Base-by-base conservation (phyloP, 179 eudicot species). In the Spergularia azorica region DNA sequence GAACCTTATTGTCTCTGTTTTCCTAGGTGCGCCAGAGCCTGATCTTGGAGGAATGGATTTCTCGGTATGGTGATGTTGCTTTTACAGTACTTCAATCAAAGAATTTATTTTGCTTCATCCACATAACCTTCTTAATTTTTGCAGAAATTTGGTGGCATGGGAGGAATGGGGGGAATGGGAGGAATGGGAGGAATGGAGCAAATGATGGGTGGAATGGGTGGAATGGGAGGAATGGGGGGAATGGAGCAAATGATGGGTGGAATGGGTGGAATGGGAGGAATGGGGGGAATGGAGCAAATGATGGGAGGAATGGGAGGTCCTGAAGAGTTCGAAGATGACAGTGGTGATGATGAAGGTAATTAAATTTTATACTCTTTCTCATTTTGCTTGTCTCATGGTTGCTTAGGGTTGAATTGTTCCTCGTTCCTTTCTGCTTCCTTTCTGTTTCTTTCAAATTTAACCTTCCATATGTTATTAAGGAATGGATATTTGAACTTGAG, bases 1-100 rank as follows among this genome's bases (percentile, higher is more conserved):
- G 69, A 64, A 71, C 11, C 11, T 13, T n/a, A 1, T 21, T 55
- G 4, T 77, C 41, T 60, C 3, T 80, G 51, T 66, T 76, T 62
- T 60, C 68, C 56, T 73, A 88, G 98, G 85, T 80, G 89, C 97
- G 8, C 85, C 77, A 4, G 97, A 94, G 20, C 4, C 82, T 9
- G 97, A 92, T 84, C 79, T 86, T 86, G 96, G 92, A 55, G 96
- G 94, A 62, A 94, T 94, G 98, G 98, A 94, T 83, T 92, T 94
- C 89, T 94, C 98, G 81, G 98, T 94, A 92, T 76, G 86, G 65
- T 67, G 17, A 36, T 67, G 55, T 16, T 38, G 56, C 59, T 15
- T 9, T 38, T 41, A 39, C 9, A 0, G 0, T 72, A 71, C 72
- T 36, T 6, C 12, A 46, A 38, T 62, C 60, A 46, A 60, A 11